phyloP scores from a whole-genome alignment of 2,329 filamentous ascomycete genomes.

The Paecilomyces dactylethromorphus region DNA sequence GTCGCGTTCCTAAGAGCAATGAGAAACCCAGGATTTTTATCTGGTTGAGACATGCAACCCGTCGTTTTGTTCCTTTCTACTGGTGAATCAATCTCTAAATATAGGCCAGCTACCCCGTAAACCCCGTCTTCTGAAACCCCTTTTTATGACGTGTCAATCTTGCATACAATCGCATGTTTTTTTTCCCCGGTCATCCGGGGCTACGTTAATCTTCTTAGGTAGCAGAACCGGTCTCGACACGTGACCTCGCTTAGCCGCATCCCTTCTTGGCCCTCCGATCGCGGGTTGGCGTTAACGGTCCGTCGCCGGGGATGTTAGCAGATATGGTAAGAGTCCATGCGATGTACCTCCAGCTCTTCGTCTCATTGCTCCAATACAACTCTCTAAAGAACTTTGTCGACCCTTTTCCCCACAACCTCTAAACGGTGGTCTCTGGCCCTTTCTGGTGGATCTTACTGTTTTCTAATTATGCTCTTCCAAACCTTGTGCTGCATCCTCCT shows the following conservation, averaged over 20 bases:
- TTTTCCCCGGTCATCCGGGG: background rate
- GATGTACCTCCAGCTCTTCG: background rate
- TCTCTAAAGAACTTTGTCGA: background rate
- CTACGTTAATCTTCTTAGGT: no score
- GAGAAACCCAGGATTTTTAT: background rate
- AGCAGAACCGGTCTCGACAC: background rate
- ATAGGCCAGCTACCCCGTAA: background rate
- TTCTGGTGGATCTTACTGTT: background rate
- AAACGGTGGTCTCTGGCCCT: background rate
- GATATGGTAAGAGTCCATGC: background rate
- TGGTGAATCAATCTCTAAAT: background rate
- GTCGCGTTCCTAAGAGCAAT: slow-evolving; percentile 8
- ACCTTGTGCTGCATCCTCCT: background rate
- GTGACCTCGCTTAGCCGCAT: background rate
- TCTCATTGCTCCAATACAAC: background rate
- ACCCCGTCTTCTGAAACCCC: background rate
- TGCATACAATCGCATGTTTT: background rate
- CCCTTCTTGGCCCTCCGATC: background rate
- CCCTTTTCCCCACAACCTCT: background rate
- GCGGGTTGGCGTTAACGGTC: background rate
- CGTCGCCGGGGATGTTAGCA: background rate
- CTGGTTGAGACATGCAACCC: background rate
- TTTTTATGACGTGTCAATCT: background rate
- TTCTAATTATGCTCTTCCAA: background rate
- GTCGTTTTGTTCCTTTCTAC: background rate